phyloP scores from a whole-genome alignment of 768 basidiomycete genomes.

The Mrakia frigida region DNA sequence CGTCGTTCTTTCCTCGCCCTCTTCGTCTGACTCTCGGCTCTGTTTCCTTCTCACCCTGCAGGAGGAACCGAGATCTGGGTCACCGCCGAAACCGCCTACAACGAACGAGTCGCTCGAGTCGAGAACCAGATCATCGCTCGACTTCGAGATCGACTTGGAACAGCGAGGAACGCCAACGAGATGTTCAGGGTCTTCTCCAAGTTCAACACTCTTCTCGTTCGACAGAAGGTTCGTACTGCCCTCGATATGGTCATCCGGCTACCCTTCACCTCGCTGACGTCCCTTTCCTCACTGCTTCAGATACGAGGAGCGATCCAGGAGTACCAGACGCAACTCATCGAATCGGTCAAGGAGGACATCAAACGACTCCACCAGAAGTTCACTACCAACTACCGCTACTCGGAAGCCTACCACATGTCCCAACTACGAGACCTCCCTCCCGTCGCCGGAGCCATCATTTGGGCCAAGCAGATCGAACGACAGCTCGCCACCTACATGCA shows the following conservation, averaged over 20 bases:
- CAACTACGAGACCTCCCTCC: conserved; percentile 97
- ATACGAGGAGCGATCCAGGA: conserved; percentile 98
- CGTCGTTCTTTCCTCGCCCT: neutral
- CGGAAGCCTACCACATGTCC: conserved; percentile 95
- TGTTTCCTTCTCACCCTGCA: conserved; percentile 39
- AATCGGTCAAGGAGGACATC: conserved; percentile 98
- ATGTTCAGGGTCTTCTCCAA: conserved; percentile 99
- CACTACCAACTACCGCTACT: conserved; percentile 91
- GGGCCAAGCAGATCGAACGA: conserved; percentile 98
- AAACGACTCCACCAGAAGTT: conserved; percentile 95
- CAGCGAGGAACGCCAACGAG: conserved; percentile 94
- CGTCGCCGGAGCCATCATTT: conserved; percentile 96
- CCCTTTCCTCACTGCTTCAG: conserved; percentile 46
- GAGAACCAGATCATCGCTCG: conserved; percentile 98
- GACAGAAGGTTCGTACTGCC: conserved; percentile 67
- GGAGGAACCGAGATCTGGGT: conserved; percentile 99
- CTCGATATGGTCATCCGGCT: neutral
- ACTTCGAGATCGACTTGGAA: conserved; percentile 82
- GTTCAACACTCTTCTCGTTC: conserved; percentile 93
- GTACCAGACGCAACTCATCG: conserved; percentile 96
- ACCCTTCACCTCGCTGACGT: neutral
- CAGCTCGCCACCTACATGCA: conserved; percentile 97
- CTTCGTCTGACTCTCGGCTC: neutral
- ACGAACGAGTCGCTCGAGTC: conserved; percentile 91
- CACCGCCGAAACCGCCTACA: conserved; percentile 93